phyloP scores from a whole-genome alignment of 139 green algal genomes.

The Tetratostichococcus sp. region DNA sequence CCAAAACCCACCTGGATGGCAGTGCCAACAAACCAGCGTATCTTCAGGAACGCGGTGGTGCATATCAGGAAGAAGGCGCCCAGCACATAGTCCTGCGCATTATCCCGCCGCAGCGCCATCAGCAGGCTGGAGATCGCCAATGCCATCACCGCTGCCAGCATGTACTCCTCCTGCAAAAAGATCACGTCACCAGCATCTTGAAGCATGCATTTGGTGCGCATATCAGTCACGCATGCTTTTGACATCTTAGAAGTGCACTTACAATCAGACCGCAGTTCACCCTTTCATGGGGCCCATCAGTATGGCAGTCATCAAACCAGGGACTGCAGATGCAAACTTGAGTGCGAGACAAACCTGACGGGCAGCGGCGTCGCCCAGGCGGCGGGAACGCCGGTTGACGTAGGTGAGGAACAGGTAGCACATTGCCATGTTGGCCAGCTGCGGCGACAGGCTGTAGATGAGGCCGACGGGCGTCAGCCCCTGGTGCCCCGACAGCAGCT shows the following conservation, averaged over 20 bases:
- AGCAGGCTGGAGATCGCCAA: conserved; percentile 62
- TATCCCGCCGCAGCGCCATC: conserved; percentile 4
- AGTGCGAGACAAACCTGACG: conserved; percentile 35
- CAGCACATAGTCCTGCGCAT: conserved; percentile 58
- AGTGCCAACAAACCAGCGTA: conserved; percentile 49
- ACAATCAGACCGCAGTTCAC: too few species aligned
- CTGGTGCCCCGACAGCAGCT: background rate
- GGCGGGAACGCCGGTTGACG: conserved; percentile 47
- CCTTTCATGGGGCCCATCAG: too few species aligned
- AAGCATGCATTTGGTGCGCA: too few species aligned
- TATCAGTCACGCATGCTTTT: too few species aligned
- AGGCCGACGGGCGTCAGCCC: background rate
- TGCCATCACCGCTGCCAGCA: conserved; percentile 55
- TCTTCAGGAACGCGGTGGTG: conserved; percentile 66
- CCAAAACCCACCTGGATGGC: conserved; percentile 5
- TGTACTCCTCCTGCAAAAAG: conserved; percentile 61
- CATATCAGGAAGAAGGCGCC: conserved; percentile 75
- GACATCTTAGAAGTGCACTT: too few species aligned
- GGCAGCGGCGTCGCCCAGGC: conserved; percentile 30
- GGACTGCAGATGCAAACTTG: too few species aligned
- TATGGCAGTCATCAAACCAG: too few species aligned
- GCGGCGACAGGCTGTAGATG: conserved; percentile 17
- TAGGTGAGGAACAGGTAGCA: conserved; percentile 54
- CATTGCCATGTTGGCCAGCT: conserved; percentile 64
- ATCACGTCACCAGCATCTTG: background rate